These are phyloP conservation scores for Pythium biforme DNA, from an alignment of 352 stramenopile species.

Conservation along the genomic window DNA sequence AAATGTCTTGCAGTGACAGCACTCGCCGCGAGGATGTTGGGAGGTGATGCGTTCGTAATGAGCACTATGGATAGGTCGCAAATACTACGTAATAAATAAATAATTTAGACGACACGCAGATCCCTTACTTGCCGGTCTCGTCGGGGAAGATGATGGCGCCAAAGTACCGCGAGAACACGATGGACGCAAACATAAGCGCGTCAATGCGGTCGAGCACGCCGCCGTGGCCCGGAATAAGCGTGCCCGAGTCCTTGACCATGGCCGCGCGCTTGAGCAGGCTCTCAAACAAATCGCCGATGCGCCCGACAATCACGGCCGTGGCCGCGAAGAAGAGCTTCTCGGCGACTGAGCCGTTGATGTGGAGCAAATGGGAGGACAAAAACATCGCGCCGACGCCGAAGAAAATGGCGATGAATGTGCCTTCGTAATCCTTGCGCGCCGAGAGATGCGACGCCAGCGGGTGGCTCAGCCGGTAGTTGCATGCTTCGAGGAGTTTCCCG, in stretches of 20 bases:
- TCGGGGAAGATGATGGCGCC: conserved; percentile 22
- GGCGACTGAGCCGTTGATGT: conserved; percentile 72
- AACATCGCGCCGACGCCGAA: conserved; percentile 86
- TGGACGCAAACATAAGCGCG: conserved; percentile 90
- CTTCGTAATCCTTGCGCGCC: conserved; percentile 96
- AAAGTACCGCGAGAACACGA: conserved; percentile 66
- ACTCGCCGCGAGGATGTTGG: no score
- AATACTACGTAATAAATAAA: not conserved
- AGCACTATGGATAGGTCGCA: no score
- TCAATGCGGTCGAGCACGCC: conserved; percentile 95
- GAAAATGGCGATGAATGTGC: conserved; percentile 83
- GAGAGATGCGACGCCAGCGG: conserved; percentile 87
- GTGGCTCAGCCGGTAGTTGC: conserved; percentile 77
- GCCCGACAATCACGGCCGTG: conserved; percentile 90
- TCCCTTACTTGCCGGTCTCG: not conserved
- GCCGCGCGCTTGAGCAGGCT: conserved; percentile 95
- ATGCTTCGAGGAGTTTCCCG: conserved; percentile 83
- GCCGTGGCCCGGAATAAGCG: conserved; percentile 94
- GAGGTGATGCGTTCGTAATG: no score
- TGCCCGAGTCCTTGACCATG: conserved; percentile 93
- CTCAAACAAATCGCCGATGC: conserved; percentile 96
- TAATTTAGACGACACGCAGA: not conserved
- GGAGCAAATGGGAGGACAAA: conserved; percentile 56
- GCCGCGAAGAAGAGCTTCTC: conserved; percentile 81
- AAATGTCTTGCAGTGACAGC: no score